Evolutionary conservation across 2,329 filamentous ascomycete species (phyloP).

Genomic region (Chaetomium sp.): DNA sequence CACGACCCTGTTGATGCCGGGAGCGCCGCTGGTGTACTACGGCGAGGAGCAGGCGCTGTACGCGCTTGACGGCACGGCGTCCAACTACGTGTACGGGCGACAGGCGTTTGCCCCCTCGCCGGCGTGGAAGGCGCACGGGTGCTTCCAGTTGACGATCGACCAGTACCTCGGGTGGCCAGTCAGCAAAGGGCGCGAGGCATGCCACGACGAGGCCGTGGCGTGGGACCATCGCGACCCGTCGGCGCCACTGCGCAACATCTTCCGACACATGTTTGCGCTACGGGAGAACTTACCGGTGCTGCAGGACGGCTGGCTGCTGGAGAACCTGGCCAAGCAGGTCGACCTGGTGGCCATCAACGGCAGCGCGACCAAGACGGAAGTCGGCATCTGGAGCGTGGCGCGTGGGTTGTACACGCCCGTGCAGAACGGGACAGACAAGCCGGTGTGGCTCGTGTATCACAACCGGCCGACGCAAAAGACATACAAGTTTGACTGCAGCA

Average conservation of each 20-base stretch:
- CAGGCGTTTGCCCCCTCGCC: conserved; percentile 54
- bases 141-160: conserved; percentile 47
- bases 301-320: conserved; percentile 52
- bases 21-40: conserved; percentile 54
- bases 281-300: conserved; percentile 48
- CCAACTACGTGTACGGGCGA: conserved; percentile 57
- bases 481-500: conserved; percentile 51
- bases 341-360: conserved; percentile 22
- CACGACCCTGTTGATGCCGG: conserved; percentile 52
- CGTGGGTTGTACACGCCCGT: conserved; percentile 43
- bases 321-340: conserved; percentile 50
- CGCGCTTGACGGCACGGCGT: conserved; percentile 53
- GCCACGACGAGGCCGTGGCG: conserved; percentile 47
- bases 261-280: conserved; percentile 56
- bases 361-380: conserved; percentile 32
- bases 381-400: conserved; percentile 52
- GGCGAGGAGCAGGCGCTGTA: conserved; percentile 60
- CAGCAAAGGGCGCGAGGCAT: conserved; percentile 44
- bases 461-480: conserved; percentile 42
- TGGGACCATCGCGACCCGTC: conserved; percentile 58
- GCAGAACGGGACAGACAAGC: conserved; percentile 43
- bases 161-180: conserved; percentile 52
- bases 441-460: conserved; percentile 46
- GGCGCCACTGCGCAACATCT: conserved; percentile 52
- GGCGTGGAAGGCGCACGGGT: conserved; percentile 58